phyloP scores from a whole-genome alignment of 2,329 filamentous ascomycete genomes.

The Botryotinia calthae region DNA sequence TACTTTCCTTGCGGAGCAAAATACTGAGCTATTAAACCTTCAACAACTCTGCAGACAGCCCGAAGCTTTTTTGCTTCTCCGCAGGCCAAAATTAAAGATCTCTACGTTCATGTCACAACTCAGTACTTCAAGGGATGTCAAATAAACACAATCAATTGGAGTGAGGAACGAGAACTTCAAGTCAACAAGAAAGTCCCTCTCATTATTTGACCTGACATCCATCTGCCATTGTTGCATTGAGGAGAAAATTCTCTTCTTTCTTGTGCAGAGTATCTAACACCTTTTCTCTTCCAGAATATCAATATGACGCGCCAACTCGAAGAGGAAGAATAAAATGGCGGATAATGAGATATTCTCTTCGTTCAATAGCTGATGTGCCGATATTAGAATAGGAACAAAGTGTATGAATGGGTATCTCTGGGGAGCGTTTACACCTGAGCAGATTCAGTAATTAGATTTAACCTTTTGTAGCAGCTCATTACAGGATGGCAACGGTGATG shows the following conservation, averaged over 20 bases:
- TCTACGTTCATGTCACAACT: not conserved
- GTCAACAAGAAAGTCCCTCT: accelerated
- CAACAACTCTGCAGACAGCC: accelerated
- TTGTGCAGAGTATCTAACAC: too few species aligned
- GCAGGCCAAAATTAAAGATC: not conserved
- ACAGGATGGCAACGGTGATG: not conserved
- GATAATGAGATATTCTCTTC: not conserved
- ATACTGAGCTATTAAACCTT: not conserved
- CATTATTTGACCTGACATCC: too few species aligned
- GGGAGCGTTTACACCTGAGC: too few species aligned
- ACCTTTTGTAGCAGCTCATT: not conserved
- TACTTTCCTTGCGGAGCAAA: not conserved
- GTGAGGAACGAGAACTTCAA: not conserved
- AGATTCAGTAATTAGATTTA: not conserved
- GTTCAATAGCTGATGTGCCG: not conserved
- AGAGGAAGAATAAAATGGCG: accelerated
- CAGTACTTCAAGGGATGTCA: not conserved
- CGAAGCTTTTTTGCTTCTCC: too few species aligned
- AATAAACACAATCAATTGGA: accelerated
- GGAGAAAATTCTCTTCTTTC: not conserved
- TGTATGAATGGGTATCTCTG: not conserved
- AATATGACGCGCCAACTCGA: accelerated
- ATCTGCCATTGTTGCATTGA: too few species aligned
- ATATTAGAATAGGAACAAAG: too few species aligned
- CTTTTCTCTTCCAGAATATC: not conserved